A percentile compares a stretch with the other conserved stretches of the same genome.
Conservation (phyloP, 139 green algal species). For the Spirogloea muscicola region DNA sequence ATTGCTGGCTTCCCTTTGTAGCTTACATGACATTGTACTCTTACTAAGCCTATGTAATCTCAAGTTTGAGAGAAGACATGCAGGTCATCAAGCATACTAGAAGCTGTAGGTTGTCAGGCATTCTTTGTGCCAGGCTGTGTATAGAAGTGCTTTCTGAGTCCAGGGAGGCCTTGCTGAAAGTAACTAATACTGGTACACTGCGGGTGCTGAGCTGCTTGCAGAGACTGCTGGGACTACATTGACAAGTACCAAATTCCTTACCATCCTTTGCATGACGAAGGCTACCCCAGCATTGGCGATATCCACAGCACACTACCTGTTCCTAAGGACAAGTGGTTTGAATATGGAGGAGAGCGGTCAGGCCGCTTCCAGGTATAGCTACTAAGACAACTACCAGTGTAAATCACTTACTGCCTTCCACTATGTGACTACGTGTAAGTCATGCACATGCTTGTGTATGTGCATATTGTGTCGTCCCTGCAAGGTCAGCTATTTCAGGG, state of each 20-base stretch:
- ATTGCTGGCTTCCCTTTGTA: background rate
- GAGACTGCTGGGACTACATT: constrained; percentile 55
- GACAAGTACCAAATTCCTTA: constrained; percentile 26
- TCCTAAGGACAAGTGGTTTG: constrained; percentile 55
- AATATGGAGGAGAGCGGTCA: constrained; percentile 59
- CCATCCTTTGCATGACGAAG: constrained; percentile 55
- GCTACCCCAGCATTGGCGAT: constrained; percentile 59
- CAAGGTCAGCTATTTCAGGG: background rate
- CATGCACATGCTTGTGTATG: no score
- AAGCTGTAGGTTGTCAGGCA: background rate
- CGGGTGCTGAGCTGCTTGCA: background rate
- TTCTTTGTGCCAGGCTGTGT: background rate
- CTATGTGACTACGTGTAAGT: no score
- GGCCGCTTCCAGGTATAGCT: constrained; percentile 55
- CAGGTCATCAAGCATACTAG: background rate
- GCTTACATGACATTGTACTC: background rate
- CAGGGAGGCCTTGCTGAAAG: background rate
- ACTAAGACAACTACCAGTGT: no score
- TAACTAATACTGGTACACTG: background rate
- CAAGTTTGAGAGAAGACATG: background rate
- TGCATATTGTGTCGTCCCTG: background rate
- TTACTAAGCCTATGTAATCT: background rate
- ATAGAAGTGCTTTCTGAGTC: background rate
- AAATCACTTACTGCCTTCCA: background rate
- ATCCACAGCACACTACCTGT: constrained; percentile 56